Conservation (phyloP, 306 rosid genomes). For the Canavalia gladiata region DNA sequence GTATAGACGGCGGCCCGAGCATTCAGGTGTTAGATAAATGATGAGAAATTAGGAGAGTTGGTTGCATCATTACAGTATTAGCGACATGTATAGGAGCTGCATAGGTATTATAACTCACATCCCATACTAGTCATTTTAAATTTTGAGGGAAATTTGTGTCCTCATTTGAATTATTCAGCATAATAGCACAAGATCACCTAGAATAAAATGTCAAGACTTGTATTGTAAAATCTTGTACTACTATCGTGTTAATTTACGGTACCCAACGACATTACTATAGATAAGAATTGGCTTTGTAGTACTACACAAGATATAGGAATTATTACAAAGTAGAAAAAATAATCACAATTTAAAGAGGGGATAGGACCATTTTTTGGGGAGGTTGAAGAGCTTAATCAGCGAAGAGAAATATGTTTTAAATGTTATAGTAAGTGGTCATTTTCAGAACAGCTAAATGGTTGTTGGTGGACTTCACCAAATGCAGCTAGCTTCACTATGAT, state of each 20-base stretch:
- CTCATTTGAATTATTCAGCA: background rate
- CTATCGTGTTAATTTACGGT: background rate
- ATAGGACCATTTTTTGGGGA: background rate
- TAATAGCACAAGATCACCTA: background rate
- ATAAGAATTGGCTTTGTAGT: conserved; percentile 10
- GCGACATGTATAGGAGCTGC: background rate
- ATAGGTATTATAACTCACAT: background rate
- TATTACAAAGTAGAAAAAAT: conserved; percentile 1
- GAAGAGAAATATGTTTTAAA: background rate
- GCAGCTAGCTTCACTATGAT: background rate
- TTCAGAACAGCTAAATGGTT: background rate
- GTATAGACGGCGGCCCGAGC: background rate
- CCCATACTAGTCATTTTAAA: background rate
- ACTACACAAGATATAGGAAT: conserved; percentile 9
- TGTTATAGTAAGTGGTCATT: background rate
- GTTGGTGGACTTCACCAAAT: conserved; percentile 27
- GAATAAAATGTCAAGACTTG: background rate
- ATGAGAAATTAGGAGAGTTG: background rate
- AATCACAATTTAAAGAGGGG: background rate
- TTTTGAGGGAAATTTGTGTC: background rate
- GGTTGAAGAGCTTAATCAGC: conserved; percentile 9
- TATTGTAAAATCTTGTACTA: background rate
- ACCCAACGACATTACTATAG: conserved; percentile 14
- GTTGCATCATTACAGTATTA: background rate
- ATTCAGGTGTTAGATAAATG: background rate